Evolutionary conservation across 1,139 yeast genomes (phyloP), one percentile per base, ranked within the genome.

Genomic region (Geotrichum citri-aurantii): DNA sequence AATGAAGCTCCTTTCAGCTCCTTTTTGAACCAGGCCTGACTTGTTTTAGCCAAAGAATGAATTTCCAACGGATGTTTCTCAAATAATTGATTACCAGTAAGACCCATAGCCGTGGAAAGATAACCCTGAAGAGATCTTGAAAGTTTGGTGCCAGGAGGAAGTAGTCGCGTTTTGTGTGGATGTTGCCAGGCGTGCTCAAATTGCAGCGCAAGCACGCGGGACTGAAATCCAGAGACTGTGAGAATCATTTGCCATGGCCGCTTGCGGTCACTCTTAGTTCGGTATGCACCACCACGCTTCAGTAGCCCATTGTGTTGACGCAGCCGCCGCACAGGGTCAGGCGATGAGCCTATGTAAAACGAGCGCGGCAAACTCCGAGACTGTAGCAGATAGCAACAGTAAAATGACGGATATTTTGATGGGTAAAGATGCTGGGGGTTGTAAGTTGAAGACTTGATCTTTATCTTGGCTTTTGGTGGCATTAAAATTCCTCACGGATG

Each of bases 151-250:
- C 37, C 50, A 10, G 10, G 24, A 6, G 29, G 29, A 14, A 52
- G 17, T n/a, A 52, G 89, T 50, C 91, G 75, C 0, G 95, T 85
- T 55, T 76, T 78, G 62, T 83, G 77, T 0, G 86, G 77, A 69
- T 88, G 93, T 65, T 88, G 95, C 81, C 88, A 84, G 1, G 95
- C 92, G 70, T 86, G 89, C 65, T 72, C 82, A 67, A 83, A 83
- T 69, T 86, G 92, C 57, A 88, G 71, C 0, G 95, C 95, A 5
- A 85, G 73, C 2, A 85, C 77, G 62, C 81, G 81, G n/a, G 84
- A 81, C 0, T 90, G 90, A 68, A 88, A 88, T 10, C 92, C 91
- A 64, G 84, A 75, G 0, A 88, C 85, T 3, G 84, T 67, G 52
- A 81, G 64, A 0, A 79, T 71, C 85, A 86, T 83, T 59, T 79